Conservation (phyloP, 306 rosid genomes). For the Corylus avellana region DNA sequence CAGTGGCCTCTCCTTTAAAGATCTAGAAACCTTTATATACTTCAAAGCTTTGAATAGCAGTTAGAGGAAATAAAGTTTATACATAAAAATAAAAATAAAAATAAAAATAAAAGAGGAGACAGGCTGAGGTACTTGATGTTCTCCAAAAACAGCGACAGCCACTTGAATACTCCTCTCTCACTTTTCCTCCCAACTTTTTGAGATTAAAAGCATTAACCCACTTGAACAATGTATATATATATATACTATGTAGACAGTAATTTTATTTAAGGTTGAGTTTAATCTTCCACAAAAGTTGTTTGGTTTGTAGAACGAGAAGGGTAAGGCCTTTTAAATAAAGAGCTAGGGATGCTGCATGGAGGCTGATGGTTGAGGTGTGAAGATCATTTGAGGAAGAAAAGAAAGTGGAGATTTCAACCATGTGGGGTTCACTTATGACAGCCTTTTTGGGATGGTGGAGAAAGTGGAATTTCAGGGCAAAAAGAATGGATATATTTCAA, state of each 20-base stretch:
- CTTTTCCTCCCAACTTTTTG: not conserved
- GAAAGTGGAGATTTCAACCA: slow-evolving; percentile 51
- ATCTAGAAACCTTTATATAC: slow-evolving; percentile 11
- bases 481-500: slow-evolving; percentile 42
- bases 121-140: not conserved
- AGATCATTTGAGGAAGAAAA: slow-evolving; percentile 13
- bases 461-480: slow-evolving; percentile 56
- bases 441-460: slow-evolving; percentile 48
- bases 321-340: slow-evolving; percentile 24
- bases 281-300: slow-evolving; percentile 16
- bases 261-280: not conserved
- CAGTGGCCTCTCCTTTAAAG: slow-evolving; percentile 18
- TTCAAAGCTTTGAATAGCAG: not conserved
- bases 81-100: not conserved
- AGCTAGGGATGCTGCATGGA: slow-evolving; percentile 41
- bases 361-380: slow-evolving; percentile 30
- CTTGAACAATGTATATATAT: not conserved
- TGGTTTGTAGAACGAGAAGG: slow-evolving; percentile 21
- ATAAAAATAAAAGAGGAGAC: not conserved
- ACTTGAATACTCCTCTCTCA: not conserved
- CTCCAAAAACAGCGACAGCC: not conserved
- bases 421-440: slow-evolving; percentile 66
- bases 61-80: not conserved
- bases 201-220: not conserved
- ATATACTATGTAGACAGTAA: not conserved